Conservation (phyloP, 2,329 filamentous ascomycete genomes). For the Cryoendolithus antarcticus region DNA sequence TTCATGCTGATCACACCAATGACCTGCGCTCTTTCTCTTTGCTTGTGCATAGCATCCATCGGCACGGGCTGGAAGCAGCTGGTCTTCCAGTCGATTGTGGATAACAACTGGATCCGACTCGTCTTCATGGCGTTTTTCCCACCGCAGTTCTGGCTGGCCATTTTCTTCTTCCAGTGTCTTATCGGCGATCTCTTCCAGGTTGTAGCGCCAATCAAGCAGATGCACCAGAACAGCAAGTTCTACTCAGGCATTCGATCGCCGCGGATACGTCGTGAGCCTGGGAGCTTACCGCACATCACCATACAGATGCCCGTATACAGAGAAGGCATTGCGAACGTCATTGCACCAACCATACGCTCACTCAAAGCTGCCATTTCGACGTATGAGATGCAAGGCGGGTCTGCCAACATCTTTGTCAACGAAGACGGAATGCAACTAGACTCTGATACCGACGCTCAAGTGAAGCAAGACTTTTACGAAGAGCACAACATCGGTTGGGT, state of each 20-base stretch:
- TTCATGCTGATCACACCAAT: constrained; percentile 44
- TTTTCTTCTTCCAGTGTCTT: constrained; percentile 40
- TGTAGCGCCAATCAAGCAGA: constrained; percentile 33
- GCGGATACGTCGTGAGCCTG: constrained; percentile 24
- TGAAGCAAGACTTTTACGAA: constrained; percentile 36
- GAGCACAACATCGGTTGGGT: constrained; percentile 40
- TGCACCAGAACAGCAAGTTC: constrained; percentile 33
- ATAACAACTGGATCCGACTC: constrained; percentile 42
- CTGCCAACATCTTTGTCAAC: constrained; percentile 56
- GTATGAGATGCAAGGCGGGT: constrained; percentile 46
- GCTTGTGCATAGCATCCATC: constrained; percentile 40
- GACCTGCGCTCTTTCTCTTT: constrained; percentile 41
- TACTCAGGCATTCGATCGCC: constrained; percentile 31
- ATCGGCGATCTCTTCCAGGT: constrained; percentile 30
- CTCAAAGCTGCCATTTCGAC: constrained; percentile 35
- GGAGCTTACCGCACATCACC: constrained; percentile 42
- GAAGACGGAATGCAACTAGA: constrained; percentile 57
- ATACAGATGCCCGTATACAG: constrained; percentile 33
- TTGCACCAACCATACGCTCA: constrained; percentile 26
- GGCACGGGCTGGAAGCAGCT: constrained; percentile 45
- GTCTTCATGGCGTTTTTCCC: constrained; percentile 41
- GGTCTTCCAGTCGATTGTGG: constrained; percentile 42
- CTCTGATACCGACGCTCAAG: constrained; percentile 31
- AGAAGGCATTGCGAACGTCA: constrained; percentile 28
- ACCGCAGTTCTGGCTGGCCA: constrained; percentile 46